These are phyloP conservation scores for Ceratocystiopsis sp. DNA, from an alignment of 2,329 filamentous ascomycete genomes.

Conservation along the genomic window DNA sequence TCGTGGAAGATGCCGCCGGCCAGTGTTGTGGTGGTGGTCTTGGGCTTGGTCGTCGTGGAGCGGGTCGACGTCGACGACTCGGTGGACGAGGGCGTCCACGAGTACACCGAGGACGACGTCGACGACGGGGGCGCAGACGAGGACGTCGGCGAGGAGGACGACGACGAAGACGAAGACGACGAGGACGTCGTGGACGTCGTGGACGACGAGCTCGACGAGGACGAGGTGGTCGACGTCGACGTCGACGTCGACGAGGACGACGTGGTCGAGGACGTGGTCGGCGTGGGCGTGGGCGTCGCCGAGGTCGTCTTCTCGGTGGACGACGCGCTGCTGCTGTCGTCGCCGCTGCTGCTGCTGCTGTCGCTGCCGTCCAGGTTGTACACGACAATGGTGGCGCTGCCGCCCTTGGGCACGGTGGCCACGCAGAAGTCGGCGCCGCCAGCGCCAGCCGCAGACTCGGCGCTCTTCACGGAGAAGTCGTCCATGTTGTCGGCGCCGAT, in stretches of 20 bases:
- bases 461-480: constrained; percentile 42
- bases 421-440: constrained; percentile 58
- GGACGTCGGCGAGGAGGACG: constrained; percentile 7
- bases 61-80: constrained; percentile 4
- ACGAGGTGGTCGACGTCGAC: constrained; percentile 12
- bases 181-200: neutral
- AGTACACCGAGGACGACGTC: constrained; percentile 13
- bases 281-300: constrained; percentile 4
- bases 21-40: constrained; percentile 11
- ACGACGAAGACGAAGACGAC: constrained; percentile 4
- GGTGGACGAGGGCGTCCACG: constrained; percentile 7
- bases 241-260: constrained; percentile 5
- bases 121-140: constrained; percentile 13
- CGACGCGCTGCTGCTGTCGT: neutral
- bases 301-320: constrained; percentile 3
- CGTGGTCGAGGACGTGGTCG: neutral
- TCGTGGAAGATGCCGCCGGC: constrained; percentile 37
- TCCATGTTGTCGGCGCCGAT: constrained; percentile 43
- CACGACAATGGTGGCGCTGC: constrained; percentile 50
- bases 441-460: constrained; percentile 38
- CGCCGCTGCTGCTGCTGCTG: constrained; percentile 14
- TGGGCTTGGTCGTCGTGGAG: neutral
- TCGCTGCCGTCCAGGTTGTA: constrained; percentile 26
- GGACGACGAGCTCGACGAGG: constrained; percentile 12
- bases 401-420: constrained; percentile 53